Evolutionary conservation across 305 asterid genomes (phyloP).

Genomic region (Andrographis paniculata): DNA sequence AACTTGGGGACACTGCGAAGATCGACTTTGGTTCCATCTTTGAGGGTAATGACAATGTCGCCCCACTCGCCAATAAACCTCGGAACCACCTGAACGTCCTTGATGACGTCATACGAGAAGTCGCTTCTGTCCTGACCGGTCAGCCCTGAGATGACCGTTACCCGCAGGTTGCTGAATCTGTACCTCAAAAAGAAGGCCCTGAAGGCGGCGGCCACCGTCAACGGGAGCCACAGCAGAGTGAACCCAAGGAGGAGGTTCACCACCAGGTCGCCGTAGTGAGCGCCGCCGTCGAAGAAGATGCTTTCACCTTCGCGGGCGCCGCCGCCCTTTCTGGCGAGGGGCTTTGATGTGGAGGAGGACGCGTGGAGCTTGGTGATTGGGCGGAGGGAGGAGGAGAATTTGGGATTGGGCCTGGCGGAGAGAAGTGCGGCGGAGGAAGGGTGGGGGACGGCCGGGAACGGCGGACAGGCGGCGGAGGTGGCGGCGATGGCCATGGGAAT

Average conservation of each 20-base stretch:
- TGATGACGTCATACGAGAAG: slow-evolving; percentile 66
- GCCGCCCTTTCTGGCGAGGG: slow-evolving; percentile 33
- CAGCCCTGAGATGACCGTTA: slow-evolving; percentile 80
- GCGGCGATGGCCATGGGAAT: slow-evolving; percentile 19
- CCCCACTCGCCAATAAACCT: slow-evolving; percentile 98
- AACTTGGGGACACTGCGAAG: slow-evolving; percentile 93
- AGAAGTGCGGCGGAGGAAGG: slow-evolving; percentile 18
- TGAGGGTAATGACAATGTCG: slow-evolving; percentile 77
- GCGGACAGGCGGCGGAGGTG: slow-evolving; percentile 29
- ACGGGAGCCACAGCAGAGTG: slow-evolving; percentile 87
- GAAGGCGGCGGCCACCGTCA: slow-evolving; percentile 77
- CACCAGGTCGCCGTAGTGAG: slow-evolving; percentile 91
- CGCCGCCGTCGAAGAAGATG: slow-evolving; percentile 86
- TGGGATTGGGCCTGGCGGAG: slow-evolving; percentile 28
- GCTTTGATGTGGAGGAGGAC: slow-evolving; percentile 55
- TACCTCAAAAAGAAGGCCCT: slow-evolving; percentile 75
- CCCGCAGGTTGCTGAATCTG: slow-evolving; percentile 74
- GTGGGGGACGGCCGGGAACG: slow-evolving; percentile 26
- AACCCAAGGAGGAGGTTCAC: slow-evolving; percentile 86
- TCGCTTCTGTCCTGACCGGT: slow-evolving; percentile 91
- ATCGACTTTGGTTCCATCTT: slow-evolving; percentile 84
- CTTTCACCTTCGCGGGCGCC: slow-evolving; percentile 46
- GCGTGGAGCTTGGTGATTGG: slow-evolving; percentile 56
- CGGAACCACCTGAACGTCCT: slow-evolving; percentile 89
- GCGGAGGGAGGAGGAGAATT: slow-evolving; percentile 20